phyloP scores from a whole-genome alignment of 2,329 filamentous ascomycete genomes.

The Ceratocystis diversiconidia region DNA sequence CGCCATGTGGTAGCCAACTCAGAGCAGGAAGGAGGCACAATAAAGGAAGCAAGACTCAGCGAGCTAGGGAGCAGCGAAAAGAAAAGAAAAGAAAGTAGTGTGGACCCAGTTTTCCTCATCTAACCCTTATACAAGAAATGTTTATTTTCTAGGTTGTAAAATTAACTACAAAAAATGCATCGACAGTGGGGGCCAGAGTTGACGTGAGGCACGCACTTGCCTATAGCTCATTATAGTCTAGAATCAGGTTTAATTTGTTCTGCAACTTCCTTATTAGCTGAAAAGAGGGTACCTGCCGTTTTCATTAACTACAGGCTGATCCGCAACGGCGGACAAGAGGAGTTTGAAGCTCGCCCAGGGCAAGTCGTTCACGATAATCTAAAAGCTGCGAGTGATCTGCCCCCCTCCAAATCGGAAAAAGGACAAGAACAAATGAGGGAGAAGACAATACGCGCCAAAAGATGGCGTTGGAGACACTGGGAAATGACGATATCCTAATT shows the following conservation, averaged over 20 bases:
- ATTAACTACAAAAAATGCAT: no score
- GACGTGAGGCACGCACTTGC: no score
- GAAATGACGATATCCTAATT: neutral
- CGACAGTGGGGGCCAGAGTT: no score
- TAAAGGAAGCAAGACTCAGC: neutral
- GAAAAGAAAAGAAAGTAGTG: neutral
- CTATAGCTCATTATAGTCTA: no score
- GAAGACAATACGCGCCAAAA: neutral
- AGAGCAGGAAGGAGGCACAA: neutral
- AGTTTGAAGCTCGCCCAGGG: no score
- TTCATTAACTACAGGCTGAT: no score
- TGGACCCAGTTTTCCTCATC: neutral
- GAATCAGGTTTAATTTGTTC: no score
- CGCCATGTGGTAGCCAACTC: neutral
- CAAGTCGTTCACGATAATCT: neutral
- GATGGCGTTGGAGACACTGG: neutral
- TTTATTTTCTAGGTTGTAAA: no score
- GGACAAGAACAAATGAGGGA: neutral
- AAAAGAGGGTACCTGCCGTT: no score
- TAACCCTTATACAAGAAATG: neutral
- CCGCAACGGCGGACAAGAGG: no score
- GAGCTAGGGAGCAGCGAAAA: neutral
- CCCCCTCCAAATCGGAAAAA: neutral
- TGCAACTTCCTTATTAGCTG: no score
- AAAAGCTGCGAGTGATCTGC: neutral